Conservation (phyloP, 331 rosid genomes). For the Ulmus americana region DNA sequence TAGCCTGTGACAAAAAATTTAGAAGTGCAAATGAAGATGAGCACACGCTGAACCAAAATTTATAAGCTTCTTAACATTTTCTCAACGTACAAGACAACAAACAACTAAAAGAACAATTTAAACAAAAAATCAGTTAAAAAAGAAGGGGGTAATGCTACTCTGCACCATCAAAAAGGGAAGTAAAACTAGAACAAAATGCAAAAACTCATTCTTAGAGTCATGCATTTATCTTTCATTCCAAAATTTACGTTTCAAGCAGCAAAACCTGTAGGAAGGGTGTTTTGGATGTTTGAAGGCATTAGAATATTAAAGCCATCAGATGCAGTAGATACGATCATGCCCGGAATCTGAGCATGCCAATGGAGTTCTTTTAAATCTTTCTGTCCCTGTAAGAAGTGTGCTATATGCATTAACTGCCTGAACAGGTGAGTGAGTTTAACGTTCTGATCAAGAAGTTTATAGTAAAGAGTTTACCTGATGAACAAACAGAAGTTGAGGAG, state of each 20-base stretch:
- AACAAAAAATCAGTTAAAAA: too few relatives aligned
- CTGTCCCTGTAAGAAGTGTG: conserved; percentile 59
- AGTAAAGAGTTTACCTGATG: conserved; percentile 58
- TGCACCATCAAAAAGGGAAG: not conserved
- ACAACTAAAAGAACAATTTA: too few relatives aligned
- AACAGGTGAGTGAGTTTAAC: not conserved
- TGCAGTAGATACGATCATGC: conserved; percentile 88
- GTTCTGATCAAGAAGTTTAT: not conserved
- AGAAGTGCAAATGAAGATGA: too few relatives aligned
- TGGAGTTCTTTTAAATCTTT: conserved; percentile 85
- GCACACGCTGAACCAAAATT: too few relatives aligned
- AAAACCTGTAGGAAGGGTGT: conserved; percentile 54
- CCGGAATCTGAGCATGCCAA: conserved; percentile 93
- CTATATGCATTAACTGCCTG: not conserved
- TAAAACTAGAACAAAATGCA: not conserved
- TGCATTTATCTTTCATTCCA: not conserved
- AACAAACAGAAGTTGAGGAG: conserved; percentile 85
- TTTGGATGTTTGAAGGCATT: conserved; percentile 91
- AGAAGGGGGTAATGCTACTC: not conserved
- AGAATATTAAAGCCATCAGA: conserved; percentile 82
- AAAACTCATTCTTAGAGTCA: not conserved
- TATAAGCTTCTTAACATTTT: too few relatives aligned
- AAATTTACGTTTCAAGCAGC: conserved; percentile 31
- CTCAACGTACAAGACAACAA: too few relatives aligned
- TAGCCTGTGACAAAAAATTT: too few relatives aligned